Base-by-base conservation (phyloP, 805 yeast genomes). In the Saccharomyces jurei region DNA sequence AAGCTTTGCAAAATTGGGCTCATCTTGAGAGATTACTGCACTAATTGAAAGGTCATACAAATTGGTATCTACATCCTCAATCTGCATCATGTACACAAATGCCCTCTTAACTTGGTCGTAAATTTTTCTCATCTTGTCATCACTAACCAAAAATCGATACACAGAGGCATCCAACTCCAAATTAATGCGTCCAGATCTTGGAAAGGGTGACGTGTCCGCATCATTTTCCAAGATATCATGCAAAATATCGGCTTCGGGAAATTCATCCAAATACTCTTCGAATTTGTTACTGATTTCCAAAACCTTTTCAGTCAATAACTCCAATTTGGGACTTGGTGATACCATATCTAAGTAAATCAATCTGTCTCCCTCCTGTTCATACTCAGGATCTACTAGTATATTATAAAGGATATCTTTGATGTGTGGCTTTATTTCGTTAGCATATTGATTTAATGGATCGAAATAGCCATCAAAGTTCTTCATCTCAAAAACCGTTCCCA, bases 81-180 rank as follows among this genome's bases (percentile, higher is more conserved):
- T 87, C 59, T 90, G 83, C 58, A 91, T 81, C 63, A 92, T 82
- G 64, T 89, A 89, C 14, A 86, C 71, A n/a, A 91, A 72, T 60
- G 90, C 86, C 58, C 96, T 75, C 67, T 92, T 92, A 0, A 87
- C 89, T 64, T 89, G 90, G 52, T 89, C 78, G 62, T 85, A 74
- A 30, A 88, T 70, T 5, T 86, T 73, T 52, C 79, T 79, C 41
- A 78, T 70, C 63, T 82, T 84, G 1, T 83, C 78, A 52, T 86
- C 88, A 4, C 74, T 73, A 14, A 75, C 75, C 9, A 71, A 60
- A 63, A 74, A 60, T 49, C 68, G 75, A 52, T 79, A 76, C 52
- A 74, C 78, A 26, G 79, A 73, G 1, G 86, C 82, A 64, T 84
- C 84, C 58, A 88, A 72, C 52, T 77, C 80, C 52, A 88, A 72